These are phyloP conservation scores for Lunasporangiospora selenospora DNA, from an alignment of 192 early-diverging fungal genomes.

Conservation along the genomic window DNA sequence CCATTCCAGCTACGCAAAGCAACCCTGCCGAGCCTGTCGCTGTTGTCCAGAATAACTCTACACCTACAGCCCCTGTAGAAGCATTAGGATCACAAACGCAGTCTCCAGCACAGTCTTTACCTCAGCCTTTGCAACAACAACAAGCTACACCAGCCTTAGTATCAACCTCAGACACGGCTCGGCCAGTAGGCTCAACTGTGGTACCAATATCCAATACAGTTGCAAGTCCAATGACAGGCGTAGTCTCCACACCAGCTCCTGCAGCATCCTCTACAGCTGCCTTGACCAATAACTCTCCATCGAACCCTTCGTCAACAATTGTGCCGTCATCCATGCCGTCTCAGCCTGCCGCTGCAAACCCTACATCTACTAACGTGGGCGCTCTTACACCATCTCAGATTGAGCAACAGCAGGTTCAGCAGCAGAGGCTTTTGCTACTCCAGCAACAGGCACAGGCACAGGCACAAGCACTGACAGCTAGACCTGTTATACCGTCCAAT, in stretches of 20 bases:
- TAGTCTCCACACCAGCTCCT: conserved; percentile 16
- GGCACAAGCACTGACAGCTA: conserved; percentile 11
- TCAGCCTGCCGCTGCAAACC: too few species aligned
- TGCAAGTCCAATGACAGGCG: conserved; percentile 19
- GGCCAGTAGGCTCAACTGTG: not conserved
- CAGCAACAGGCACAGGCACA: conserved; percentile 27
- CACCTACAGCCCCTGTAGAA: too few species aligned
- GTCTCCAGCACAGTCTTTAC: too few species aligned
- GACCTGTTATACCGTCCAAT: not conserved
- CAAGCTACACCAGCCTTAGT: conserved; percentile 14
- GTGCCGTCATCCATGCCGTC: too few species aligned
- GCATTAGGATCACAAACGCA: too few species aligned
- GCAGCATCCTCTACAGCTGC: not conserved
- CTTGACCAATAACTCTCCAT: too few species aligned
- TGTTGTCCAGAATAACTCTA: too few species aligned
- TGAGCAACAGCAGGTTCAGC: conserved; percentile 6
- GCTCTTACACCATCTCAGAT: too few species aligned
- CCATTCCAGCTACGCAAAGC: not conserved
- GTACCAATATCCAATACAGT: not conserved
- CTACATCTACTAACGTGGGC: too few species aligned
- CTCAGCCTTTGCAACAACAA: too few species aligned
- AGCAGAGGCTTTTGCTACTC: conserved; percentile 9
- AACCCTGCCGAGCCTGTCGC: too few species aligned
- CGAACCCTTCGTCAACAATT: too few species aligned
- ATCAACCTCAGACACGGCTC: not conserved